These are phyloP conservation scores for Lactarius sp. DNA, from an alignment of 768 basidiomycete species.

Conservation along the genomic window DNA sequence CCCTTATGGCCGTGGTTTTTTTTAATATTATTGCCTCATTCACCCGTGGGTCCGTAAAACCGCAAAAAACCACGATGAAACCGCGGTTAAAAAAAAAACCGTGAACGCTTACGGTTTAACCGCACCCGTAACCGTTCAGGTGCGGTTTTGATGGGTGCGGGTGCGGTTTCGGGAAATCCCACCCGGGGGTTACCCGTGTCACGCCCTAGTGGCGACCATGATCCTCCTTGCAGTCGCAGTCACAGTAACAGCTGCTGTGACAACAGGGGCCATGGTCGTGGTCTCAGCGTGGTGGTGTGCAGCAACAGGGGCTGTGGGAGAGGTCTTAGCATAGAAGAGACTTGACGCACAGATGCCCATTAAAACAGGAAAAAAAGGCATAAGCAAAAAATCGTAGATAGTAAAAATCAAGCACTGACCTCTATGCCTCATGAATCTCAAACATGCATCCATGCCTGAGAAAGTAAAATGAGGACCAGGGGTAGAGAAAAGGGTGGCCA, in stretches of 20 bases:
- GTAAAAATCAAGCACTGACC: slow-evolving; percentile 35
- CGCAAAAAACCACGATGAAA: too few species aligned
- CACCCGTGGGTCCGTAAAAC: too few species aligned
- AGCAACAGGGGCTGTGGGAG: too few species aligned
- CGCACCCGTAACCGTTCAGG: too few species aligned
- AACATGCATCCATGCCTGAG: slow-evolving; percentile 70
- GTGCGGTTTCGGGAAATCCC: too few species aligned
- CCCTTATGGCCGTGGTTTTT: too few species aligned
- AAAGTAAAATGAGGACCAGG: background rate
- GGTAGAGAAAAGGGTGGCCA: background rate
- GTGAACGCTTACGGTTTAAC: too few species aligned
- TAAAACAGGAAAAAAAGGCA: background rate
- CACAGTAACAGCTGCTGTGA: slow-evolving; percentile 31
- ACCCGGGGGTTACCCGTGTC: too few species aligned
- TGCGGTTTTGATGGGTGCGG: too few species aligned
- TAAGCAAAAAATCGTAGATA: background rate
- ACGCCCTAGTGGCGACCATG: slow-evolving; percentile 26
- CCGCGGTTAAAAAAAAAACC: too few species aligned
- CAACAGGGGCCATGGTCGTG: slow-evolving; percentile 44
- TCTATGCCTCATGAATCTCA: slow-evolving; percentile 75
- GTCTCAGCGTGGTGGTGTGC: slow-evolving; percentile 37
- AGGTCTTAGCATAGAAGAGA: slow-evolving; percentile 80
- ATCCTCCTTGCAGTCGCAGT: slow-evolving; percentile 33
- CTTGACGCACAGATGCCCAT: too few species aligned
- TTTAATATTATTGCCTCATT: too few species aligned